Evolutionary conservation across 2,329 filamentous ascomycete genomes (phyloP), one percentile per base, ranked within the genome.

Genomic region (Ophiosphaerella herpotricha): DNA sequence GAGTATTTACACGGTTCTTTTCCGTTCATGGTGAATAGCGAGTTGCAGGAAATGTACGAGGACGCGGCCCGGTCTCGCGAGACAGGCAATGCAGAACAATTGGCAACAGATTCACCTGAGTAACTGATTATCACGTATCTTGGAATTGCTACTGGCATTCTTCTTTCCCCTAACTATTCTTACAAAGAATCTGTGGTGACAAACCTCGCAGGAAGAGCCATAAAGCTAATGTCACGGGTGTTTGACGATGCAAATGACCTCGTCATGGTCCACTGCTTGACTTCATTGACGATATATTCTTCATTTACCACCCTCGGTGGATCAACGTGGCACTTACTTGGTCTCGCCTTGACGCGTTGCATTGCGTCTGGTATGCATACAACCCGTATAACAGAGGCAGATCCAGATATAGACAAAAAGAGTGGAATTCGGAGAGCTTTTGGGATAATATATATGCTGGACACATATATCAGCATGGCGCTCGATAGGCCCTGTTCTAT

Each of bases 301-400:
- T 13, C 52, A 2, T 54, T 44, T 32, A 57, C 54, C 5, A 36
- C 48, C 4, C 41, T 41, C 24, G 51, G 54, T 31, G 54, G 54
- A 12, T 57, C 54, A 5, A 49, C 51, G 16, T 54, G 54, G 54
- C 54, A 57, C 45, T 33, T 57, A 4, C 39, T 57, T 31, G 54
- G 51, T 5, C 38, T 57, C 7, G 32, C 51, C 2, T 49, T 57
- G 51, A 57, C 51, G 2, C 48, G 54, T 16, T 57, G 48, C 21
- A 46, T 57, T 3, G 43, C 54, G 14, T 37, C 51, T 5, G 54
- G 51, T 18, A 54, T 57, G 47, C 54, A 57, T 18, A 57, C 54
- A 13, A 33, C 35, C 7, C 43, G 41, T 11, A 13, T 54, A 2
- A 50, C 46, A 1, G 44, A 56, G 13, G 1, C 21, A 13, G 8